phyloP scores from a whole-genome alignment of 805 yeast genomes.

The Pichia occidentalis region DNA sequence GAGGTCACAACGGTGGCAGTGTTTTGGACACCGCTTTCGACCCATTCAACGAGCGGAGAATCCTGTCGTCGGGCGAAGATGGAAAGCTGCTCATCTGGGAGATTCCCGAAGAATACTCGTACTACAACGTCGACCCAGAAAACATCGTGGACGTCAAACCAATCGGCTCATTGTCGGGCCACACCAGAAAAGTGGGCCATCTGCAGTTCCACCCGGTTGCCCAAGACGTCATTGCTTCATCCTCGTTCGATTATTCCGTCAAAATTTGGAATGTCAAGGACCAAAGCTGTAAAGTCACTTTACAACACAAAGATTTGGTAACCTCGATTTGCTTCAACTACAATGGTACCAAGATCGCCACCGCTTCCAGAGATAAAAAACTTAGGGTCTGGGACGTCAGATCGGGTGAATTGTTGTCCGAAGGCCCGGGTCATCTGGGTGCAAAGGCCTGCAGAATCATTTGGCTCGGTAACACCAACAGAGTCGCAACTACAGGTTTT shows the following conservation, averaged over 20 bases:
- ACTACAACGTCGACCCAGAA: slow-evolving; percentile 48
- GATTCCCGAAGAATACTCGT: slow-evolving; percentile 76
- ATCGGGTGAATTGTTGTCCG: slow-evolving; percentile 63
- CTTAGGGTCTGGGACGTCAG: slow-evolving; percentile 90
- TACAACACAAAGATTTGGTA: slow-evolving; percentile 84
- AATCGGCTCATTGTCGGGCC: slow-evolving; percentile 68
- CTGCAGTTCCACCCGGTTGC: slow-evolving; percentile 87
- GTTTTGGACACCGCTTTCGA: slow-evolving; percentile 94
- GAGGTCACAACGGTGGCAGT: slow-evolving; percentile 95
- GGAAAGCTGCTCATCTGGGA: slow-evolving; percentile 80
- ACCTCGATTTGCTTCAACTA: slow-evolving; percentile 90
- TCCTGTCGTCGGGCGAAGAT: slow-evolving; percentile 78
- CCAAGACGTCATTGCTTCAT: slow-evolving; percentile 76
- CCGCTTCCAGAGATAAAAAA: slow-evolving; percentile 85
- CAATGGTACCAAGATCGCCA: slow-evolving; percentile 80
- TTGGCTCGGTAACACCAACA: slow-evolving; percentile 84
- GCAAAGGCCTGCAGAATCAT: slow-evolving; percentile 84
- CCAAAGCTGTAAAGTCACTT: slow-evolving; percentile 62
- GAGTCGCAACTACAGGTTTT: slow-evolving; percentile 91
- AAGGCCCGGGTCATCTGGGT: slow-evolving; percentile 87
- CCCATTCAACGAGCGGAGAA: slow-evolving; percentile 72
- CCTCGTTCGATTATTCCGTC: slow-evolving; percentile 85
- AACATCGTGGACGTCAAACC: slow-evolving; percentile 67
- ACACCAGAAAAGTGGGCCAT: slow-evolving; percentile 89
- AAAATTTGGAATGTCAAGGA: slow-evolving; percentile 85